These are phyloP conservation scores for Rhodotorula kratochvilovae DNA, from an alignment of 768 basidiomycete species.

Conservation along the genomic window DNA sequence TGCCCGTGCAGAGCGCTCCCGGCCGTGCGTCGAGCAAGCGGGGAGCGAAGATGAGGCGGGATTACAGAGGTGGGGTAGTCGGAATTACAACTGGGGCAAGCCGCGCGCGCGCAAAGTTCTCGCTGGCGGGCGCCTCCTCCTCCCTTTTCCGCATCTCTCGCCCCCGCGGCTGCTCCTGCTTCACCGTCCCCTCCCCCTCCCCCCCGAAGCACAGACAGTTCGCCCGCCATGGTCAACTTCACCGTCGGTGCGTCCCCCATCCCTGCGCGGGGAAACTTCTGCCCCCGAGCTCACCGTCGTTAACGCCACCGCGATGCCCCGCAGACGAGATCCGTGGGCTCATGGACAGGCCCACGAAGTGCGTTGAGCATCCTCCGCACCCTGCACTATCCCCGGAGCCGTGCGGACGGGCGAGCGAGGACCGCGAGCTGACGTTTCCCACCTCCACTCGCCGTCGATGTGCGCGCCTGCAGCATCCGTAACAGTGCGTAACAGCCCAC, in stretches of 20 bases:
- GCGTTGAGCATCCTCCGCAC: neutral
- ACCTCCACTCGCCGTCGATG: neutral
- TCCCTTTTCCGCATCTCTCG: neutral
- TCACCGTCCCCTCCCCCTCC: neutral
- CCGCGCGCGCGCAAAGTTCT: no score
- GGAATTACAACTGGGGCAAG: no score
- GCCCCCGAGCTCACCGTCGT: neutral
- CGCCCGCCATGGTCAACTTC: slow-evolving; percentile 33
- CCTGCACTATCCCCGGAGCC: no score
- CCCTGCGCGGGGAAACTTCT: neutral
- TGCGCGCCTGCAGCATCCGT: slow-evolving; percentile 35
- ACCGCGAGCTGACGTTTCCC: slow-evolving; percentile 14
- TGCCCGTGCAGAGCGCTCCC: no score
- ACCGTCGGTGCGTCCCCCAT: slow-evolving; percentile 30
- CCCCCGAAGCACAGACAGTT: neutral
- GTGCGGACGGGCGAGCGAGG: neutral
- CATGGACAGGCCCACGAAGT: slow-evolving; percentile 45
- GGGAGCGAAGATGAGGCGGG: no score
- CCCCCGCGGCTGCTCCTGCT: slow-evolving; percentile 1
- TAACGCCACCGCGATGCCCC: neutral
- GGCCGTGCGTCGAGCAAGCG: no score
- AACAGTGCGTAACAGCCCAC: slow-evolving; percentile 21
- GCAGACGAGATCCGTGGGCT: slow-evolving; percentile 48
- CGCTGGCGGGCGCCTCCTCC: neutral
- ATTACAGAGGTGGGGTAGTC: no score